Percentiles rank a stretch among this genome's conserved stretches.
These are phyloP conservation scores for Puccinia triticina DNA, from an alignment of 1,284 basidiomycete genomes.

Conservation along the genomic window DNA sequence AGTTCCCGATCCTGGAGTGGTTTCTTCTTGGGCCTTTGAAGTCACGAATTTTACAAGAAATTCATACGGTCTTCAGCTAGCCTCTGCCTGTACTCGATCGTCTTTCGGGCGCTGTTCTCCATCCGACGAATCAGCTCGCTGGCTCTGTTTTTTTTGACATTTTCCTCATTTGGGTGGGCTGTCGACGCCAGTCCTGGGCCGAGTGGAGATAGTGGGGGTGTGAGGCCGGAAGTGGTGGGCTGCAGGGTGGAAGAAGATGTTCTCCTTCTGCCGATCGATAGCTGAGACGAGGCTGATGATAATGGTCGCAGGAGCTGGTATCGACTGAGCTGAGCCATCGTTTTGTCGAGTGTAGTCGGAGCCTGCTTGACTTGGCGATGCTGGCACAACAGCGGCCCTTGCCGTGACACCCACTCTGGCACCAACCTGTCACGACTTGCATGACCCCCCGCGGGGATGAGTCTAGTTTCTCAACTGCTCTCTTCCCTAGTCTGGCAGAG, in stretches of 20 bases:
- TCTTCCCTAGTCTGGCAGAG: no score
- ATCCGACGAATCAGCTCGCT: constrained; percentile 3
- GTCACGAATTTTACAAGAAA: not conserved
- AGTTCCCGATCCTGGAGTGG: not conserved
- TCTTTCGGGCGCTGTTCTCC: constrained; percentile 14
- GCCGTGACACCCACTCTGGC: no score
- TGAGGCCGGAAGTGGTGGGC: not conserved
- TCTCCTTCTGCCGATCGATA: not conserved
- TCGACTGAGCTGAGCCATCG: not conserved
- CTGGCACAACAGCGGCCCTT: no score
- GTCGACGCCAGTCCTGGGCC: not conserved
- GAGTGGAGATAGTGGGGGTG: not conserved
- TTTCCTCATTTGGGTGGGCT: not conserved
- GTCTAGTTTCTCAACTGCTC: no score
- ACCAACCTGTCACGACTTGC: no score
- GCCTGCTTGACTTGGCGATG: no score
- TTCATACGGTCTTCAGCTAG: constrained; percentile 23
- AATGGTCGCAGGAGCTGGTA: not conserved
- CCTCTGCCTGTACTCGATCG: constrained; percentile 14
- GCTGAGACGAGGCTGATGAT: not conserved
- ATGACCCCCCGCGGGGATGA: no score
- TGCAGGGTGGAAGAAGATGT: not conserved
- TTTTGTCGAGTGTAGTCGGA: not conserved
- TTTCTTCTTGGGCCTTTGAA: not conserved
- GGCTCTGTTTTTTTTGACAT: not conserved